phyloP scores from a whole-genome alignment of 208 protist genomes.

The Acanthamoeba culbertsoni region DNA sequence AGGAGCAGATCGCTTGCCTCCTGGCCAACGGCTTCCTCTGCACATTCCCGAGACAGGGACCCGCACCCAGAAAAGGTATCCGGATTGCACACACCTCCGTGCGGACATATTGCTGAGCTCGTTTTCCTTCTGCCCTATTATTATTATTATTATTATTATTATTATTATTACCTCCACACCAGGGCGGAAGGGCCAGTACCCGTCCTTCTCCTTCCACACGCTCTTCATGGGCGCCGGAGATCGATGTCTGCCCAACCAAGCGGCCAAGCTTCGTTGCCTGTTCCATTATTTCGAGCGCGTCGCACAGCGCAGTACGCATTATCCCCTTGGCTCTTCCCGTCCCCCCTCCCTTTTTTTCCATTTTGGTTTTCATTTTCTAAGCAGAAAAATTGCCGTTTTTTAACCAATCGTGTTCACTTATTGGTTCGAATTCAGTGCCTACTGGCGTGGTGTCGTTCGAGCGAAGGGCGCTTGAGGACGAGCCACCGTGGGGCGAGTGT shows the following conservation, averaged over 20 bases:
- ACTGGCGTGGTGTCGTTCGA: not conserved
- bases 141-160: too few species aligned
- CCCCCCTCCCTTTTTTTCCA: not conserved
- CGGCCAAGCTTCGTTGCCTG: slow-evolving; percentile 49
- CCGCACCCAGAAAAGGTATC: not conserved
- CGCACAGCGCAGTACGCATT: not conserved
- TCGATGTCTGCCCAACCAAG: not conserved
- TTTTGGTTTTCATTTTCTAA: not conserved
- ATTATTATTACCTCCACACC: not conserved
- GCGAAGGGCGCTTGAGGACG: not conserved
- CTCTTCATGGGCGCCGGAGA: slow-evolving; percentile 29
- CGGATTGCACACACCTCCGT: too few species aligned
- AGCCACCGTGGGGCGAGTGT: not conserved
- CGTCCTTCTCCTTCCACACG: slow-evolving; percentile 28
- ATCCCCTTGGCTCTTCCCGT: not conserved
- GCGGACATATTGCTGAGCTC: not conserved
- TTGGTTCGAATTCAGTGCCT: not conserved
- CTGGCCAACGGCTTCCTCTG: slow-evolving; percentile 56
- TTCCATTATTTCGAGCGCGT: slow-evolving; percentile 58
- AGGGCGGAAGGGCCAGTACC: slow-evolving; percentile 13
- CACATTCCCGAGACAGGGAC: slow-evolving; percentile 27
- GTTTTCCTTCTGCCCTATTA: not conserved
- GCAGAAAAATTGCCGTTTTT: not conserved
- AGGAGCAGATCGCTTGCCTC: slow-evolving; percentile 47
- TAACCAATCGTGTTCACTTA: not conserved